A percentile compares a stretch with the other conserved stretches of the same genome.
Conservation (phyloP, 148 eudicot genomes). For the Fallopia convolvulus region DNA sequence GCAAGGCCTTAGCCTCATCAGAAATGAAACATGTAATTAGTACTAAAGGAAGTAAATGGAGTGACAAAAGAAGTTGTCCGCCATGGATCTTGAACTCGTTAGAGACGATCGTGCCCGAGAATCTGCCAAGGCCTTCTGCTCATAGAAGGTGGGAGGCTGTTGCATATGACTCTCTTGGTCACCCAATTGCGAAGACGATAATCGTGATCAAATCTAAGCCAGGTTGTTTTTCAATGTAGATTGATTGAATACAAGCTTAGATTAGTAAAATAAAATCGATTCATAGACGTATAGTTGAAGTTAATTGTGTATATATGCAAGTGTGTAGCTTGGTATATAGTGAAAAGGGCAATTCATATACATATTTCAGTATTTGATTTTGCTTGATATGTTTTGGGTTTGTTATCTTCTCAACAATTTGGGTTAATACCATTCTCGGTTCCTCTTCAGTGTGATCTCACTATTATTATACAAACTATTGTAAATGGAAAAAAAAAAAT, state of each 20-base stretch:
- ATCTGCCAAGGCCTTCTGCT: constrained; percentile 68
- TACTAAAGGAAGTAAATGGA: constrained; percentile 39
- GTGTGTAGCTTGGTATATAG: not conserved
- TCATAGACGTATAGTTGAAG: not conserved
- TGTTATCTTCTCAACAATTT: too few species aligned
- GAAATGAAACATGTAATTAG: not conserved
- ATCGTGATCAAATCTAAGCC: constrained; percentile 2
- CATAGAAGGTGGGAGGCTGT: constrained; percentile 56
- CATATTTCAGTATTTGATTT: not conserved
- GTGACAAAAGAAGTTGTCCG: constrained; percentile 52
- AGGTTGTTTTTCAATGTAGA: constrained; percentile 26
- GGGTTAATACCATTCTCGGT: too few species aligned
- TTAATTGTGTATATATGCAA: not conserved
- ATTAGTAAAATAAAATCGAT: not conserved
- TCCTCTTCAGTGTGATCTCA: too few species aligned
- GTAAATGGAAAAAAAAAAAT: too few species aligned
- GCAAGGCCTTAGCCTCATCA: not conserved
- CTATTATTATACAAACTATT: too few species aligned
- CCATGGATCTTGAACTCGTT: constrained; percentile 68
- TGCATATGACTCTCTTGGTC: constrained; percentile 13
- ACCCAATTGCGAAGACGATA: constrained; percentile 15
- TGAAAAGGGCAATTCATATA: not conserved
- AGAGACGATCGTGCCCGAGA: constrained; percentile 82
- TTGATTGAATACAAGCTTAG: not conserved
- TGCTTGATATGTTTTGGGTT: too few species aligned